Percentiles rank a stretch among this genome's conserved stretches.
These are phyloP conservation scores for Artemisia argyi DNA, from an alignment of 129 eudicot species.

Conservation along the genomic window DNA sequence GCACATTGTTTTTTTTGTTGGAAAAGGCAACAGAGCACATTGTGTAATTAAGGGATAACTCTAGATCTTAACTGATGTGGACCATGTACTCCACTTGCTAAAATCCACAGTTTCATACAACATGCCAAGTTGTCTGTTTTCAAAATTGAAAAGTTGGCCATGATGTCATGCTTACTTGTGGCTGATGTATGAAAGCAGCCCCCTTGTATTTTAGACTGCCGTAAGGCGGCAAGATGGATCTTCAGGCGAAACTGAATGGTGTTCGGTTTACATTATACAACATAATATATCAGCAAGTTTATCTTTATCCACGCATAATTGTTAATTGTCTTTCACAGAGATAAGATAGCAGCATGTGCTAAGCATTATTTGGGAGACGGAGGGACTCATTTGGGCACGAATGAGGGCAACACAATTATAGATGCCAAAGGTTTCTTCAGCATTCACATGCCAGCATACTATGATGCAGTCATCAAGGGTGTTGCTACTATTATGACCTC, in stretches of 20 bases:
- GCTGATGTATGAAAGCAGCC: too few species aligned
- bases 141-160: not conserved
- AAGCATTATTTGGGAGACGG: constrained; percentile 73
- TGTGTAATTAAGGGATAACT: too few species aligned
- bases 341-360: constrained; percentile 52
- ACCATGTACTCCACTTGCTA: constrained; percentile 24
- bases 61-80: constrained; percentile 15
- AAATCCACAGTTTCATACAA: not conserved
- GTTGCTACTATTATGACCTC: constrained; percentile 64
- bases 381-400: constrained; percentile 55
- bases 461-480: constrained; percentile 50
- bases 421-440: constrained; percentile 41
- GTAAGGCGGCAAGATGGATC: not conserved
- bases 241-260: constrained; percentile 1
- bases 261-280: not conserved
- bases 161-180: constrained; percentile 28
- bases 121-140: constrained; percentile 16
- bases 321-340: constrained; percentile 10
- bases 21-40: too few species aligned
- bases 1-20: too few species aligned
- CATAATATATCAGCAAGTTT: too few species aligned
- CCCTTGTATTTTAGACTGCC: too few species aligned
- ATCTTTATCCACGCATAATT: too few species aligned
- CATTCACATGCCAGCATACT: constrained; percentile 69
- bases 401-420: constrained; percentile 49